phyloP scores from a whole-genome alignment of 441 rosid species.

The Populus trichocarpa region DNA sequence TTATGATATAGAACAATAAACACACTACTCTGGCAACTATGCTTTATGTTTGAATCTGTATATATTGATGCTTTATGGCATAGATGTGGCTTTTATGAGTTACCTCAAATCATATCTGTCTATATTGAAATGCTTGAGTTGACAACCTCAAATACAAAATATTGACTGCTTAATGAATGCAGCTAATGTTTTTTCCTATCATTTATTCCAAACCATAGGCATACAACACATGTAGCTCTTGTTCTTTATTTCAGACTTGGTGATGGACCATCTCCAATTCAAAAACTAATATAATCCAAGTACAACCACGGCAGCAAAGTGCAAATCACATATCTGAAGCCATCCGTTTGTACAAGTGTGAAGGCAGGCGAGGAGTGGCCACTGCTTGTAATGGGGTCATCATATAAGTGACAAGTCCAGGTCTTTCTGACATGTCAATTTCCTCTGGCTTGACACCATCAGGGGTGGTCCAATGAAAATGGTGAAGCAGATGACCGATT shows the following conservation, averaged over 20 bases:
- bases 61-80: background rate
- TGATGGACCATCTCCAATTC: background rate
- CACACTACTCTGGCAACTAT: background rate
- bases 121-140: background rate
- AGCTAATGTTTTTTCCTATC: background rate
- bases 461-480: constrained; percentile 66
- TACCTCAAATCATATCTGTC: background rate
- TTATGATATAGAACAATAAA: background rate
- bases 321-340: constrained; percentile 46
- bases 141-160: background rate
- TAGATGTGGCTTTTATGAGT: background rate
- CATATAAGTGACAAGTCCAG: constrained; percentile 86
- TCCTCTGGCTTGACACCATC: constrained; percentile 58
- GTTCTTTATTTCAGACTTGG: background rate
- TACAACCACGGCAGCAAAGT: background rate
- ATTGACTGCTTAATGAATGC: background rate
- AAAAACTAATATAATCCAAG: background rate
- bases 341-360: constrained; percentile 68
- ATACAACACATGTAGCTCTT: background rate
- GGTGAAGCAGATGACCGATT: constrained; percentile 81
- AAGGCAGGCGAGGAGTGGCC: constrained; percentile 68
- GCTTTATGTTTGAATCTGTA: background rate
- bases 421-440: constrained; percentile 75
- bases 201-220: background rate
- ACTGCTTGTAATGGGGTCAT: constrained; percentile 55